Evolutionary conservation across 129 eudicot species (phyloP), one percentile per base, ranked within the genome.

Genomic region (Cynara cardunculus): DNA sequence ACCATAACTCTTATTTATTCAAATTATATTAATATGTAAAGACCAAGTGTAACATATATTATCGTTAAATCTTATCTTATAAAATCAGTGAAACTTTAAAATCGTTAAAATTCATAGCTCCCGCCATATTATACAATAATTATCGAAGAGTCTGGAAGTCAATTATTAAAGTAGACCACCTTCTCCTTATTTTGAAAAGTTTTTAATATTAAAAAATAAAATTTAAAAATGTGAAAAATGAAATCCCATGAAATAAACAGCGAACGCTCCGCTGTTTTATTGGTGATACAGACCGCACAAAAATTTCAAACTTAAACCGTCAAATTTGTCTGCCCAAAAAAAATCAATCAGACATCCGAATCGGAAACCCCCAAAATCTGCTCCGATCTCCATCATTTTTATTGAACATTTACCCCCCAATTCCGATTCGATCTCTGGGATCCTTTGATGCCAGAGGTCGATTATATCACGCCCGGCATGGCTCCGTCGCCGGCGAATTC

Each of bases 401-500:
- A 22, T 74, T 24, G n/a, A 74, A 66, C 74, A 39, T 41, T 39
- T 56, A 6, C 21, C 74, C 7, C 69, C 80, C 75, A 49, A 14
- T 30, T 73, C 72, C 79, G 31, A 75, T 26, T 67, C 85, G 82
- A 77, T 83, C 86, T 83, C 86, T 71, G 86, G 82, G 25, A 18
- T 77, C 82, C 72, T 19, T 24, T 21, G 86, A 71, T 77, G 53
- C 82, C 86, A 8, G 82, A 83, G 86, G 59, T 71, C 78, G 68
- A 21, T 32, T 14, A 59, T 59, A 3, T 35, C 6, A 3, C 62
- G 24, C 19, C 77, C 56, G 11, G 10, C 61, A 71, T 83, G 82
- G 81, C 71, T 41, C 16, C 22, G 5, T 71, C 86, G 35, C 0
- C 82, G 41, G 26, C 56, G n/a, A 71, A 83, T 8, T 21, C 87